phyloP scores from a whole-genome alignment of 2,329 filamentous ascomycete genomes.

The Cercospora beticola region DNA sequence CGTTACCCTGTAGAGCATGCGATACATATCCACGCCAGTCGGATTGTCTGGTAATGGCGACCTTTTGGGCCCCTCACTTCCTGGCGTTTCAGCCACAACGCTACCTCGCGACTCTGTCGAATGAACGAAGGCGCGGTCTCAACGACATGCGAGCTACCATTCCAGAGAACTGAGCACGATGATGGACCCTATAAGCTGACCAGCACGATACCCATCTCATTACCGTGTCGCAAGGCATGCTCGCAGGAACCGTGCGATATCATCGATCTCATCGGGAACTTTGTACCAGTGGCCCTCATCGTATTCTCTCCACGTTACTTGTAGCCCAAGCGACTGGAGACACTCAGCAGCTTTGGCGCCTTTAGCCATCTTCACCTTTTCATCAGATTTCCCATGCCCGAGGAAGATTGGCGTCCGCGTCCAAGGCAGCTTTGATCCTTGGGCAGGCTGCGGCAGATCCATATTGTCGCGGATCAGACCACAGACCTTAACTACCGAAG shows the following conservation, averaged over 20 bases:
- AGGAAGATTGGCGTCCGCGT: not conserved
- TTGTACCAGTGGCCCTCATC: not conserved
- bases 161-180: too few relatives aligned
- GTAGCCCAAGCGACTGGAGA: not conserved
- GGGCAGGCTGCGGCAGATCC: slow-evolving; percentile 2
- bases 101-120: too few relatives aligned
- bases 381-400: not conserved
- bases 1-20: not conserved
- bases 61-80: not conserved
- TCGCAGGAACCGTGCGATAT: too few relatives aligned
- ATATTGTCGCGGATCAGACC: slow-evolving; percentile 12
- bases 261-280: not conserved
- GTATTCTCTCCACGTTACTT: not conserved
- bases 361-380: not conserved
- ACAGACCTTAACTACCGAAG: not conserved
- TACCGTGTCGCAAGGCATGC: too few relatives aligned
- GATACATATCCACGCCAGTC: not conserved
- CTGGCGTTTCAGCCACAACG: not conserved
- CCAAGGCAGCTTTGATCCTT: not conserved
- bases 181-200: too few relatives aligned
- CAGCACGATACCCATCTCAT: too few relatives aligned
- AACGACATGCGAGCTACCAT: too few relatives aligned
- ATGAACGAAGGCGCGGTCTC: too few relatives aligned
- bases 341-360: not conserved
- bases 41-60: not conserved